Evolutionary conservation across 1,284 basidiomycete genomes (phyloP), one percentile per base, ranked within the genome.

Genomic region (Cystobasidiaceae sp.): DNA sequence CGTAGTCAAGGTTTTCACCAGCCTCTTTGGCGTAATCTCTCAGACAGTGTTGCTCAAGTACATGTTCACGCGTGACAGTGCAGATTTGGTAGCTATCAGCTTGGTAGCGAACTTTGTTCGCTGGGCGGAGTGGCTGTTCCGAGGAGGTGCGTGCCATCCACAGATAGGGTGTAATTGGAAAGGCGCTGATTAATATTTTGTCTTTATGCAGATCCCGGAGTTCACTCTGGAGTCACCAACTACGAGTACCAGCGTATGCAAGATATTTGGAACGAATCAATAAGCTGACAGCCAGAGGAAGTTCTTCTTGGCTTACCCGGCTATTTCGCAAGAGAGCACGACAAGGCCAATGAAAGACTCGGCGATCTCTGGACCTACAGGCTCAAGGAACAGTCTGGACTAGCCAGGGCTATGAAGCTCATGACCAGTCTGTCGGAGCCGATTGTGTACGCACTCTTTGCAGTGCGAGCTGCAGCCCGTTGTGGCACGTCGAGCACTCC

Each of bases 51-150:
- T 54, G 9, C 44, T 64, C 7, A 37, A 45, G 39, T n/a, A 52
- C 21, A 55, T n/a, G 19, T 11, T 64, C 9, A 45, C 37, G 15
- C 52, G 52, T 8, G 27, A 55, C 21, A 64, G 41, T 43, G 19
- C 39, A 2, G 61, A 64, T 33, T 23, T 64, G n/a, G 27, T 64
- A 51, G 27, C 41, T 27, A 54, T 64, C 21, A 32, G 51, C 44
- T 56, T 64, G 11, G 30, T 51, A 25, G 61, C 61, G 32, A 64
- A 56, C 39, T 55, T 64, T 44, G 45, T 56, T 21, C 34, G 41
- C 21, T 46, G 39, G 17, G 61, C 61, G 34, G 51, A 55, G 27
- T 64, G 61, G 61, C 51, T 64, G 5, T 64, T 64, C 44, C 27
- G 37, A 6, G 61, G 61, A 17, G 60, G 60, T 62, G 19, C 11